phyloP scores from a whole-genome alignment of 139 green algal genomes.

The Trebouxia sp. region DNA sequence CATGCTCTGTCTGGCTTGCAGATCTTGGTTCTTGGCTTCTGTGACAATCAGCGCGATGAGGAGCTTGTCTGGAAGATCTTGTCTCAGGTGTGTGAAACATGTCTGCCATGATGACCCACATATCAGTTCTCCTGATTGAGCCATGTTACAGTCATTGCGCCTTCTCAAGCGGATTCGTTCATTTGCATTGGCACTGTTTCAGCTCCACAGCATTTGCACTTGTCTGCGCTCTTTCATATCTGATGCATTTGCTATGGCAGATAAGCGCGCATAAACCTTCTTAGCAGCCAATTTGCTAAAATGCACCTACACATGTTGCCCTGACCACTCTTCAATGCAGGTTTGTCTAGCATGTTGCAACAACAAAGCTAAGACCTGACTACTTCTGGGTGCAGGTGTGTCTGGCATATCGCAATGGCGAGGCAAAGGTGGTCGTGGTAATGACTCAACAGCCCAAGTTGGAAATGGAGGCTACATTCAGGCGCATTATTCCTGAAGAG shows the following conservation, averaged over 20 bases:
- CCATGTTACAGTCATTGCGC: neutral
- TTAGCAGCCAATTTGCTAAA: too few relatives aligned
- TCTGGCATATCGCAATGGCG: constrained; percentile 46
- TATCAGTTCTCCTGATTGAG: neutral
- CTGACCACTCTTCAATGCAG: too few relatives aligned
- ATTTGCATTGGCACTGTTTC: too few relatives aligned
- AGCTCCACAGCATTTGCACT: too few relatives aligned
- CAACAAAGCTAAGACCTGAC: too few relatives aligned
- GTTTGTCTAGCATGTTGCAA: too few relatives aligned
- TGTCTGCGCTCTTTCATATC: too few relatives aligned
- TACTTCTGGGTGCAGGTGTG: too few relatives aligned
- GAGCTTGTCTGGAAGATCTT: constrained; percentile 62
- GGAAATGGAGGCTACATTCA: constrained; percentile 59
- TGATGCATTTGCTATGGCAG: too few relatives aligned
- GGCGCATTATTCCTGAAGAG: constrained; percentile 27
- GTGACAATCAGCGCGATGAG: constrained; percentile 46
- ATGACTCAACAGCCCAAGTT: constrained; percentile 53
- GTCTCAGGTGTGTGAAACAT: constrained; percentile 36
- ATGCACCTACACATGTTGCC: too few relatives aligned
- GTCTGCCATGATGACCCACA: neutral
- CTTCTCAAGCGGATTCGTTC: neutral
- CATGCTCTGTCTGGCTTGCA: neutral
- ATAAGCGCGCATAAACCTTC: too few relatives aligned
- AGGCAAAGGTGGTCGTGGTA: constrained; percentile 49
- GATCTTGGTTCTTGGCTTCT: constrained; percentile 55